Evolutionary conservation across 306 rosid species (phyloP).

Genomic region (Glycine tomentella): DNA sequence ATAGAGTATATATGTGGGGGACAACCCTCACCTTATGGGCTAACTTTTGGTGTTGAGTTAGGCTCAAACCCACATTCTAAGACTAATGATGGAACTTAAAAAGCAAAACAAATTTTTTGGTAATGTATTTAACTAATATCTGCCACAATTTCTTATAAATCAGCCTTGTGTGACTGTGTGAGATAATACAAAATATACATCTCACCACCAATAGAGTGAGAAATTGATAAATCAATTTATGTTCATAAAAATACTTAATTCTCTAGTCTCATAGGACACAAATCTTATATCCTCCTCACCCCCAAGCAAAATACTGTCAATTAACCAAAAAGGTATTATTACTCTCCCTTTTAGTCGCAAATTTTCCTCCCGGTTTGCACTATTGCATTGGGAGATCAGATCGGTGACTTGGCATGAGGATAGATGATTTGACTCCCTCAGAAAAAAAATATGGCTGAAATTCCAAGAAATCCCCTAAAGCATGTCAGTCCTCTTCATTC

Average conservation of each 20-base stretch:
- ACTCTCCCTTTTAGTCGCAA: not conserved
- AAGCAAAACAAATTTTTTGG: no score
- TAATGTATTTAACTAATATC: not conserved
- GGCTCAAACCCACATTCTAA: no score
- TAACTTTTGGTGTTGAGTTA: no score
- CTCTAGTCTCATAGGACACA: not conserved
- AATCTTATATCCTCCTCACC: not conserved
- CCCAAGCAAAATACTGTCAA: slow-evolving; percentile 6
- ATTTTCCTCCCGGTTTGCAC: not conserved
- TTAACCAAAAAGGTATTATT: not conserved
- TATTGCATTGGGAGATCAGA: not conserved
- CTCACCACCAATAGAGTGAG: slow-evolving; percentile 15
- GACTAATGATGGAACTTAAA: no score
- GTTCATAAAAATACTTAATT: slow-evolving; percentile 14
- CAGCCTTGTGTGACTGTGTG: slow-evolving; percentile 9
- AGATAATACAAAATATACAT: slow-evolving; percentile 15
- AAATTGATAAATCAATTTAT: slow-evolving; percentile 19
- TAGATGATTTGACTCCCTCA: not conserved
- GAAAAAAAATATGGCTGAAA: slow-evolving; percentile 16
- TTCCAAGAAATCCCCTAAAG: slow-evolving; percentile 29
- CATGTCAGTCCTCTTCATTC: slow-evolving; percentile 19
- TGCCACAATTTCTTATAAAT: slow-evolving; percentile 18
- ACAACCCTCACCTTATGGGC: no score
- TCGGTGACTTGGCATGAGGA: not conserved
- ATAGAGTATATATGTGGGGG: no score